Evolutionary conservation across 768 basidiomycete species (phyloP).

Genomic region (Cystobasidium onofrii): DNA sequence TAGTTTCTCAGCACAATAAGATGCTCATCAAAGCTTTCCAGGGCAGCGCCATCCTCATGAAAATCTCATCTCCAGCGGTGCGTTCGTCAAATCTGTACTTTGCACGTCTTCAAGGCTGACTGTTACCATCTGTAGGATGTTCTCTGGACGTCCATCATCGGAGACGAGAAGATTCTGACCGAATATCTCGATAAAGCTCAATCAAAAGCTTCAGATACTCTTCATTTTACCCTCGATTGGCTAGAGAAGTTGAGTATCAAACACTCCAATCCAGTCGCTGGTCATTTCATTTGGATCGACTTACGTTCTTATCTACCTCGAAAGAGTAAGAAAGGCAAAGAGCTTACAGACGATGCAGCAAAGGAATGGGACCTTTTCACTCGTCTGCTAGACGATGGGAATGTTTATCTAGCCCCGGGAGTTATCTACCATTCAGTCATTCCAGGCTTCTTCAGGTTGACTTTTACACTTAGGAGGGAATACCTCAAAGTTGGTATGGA

Average conservation of each 20-base stretch:
- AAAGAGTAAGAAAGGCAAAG: background rate
- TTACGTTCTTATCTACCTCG: slow-evolving; percentile 27
- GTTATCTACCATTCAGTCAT: slow-evolving; percentile 4
- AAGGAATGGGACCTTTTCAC: slow-evolving; percentile 31
- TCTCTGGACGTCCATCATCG: slow-evolving; percentile 38
- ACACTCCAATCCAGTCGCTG: slow-evolving; percentile 36
- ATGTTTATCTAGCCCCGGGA: slow-evolving; percentile 28
- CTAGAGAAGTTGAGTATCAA: slow-evolving; percentile 34
- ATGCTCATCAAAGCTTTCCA: slow-evolving; percentile 38
- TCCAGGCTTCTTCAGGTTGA: slow-evolving; percentile 37
- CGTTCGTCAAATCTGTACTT: background rate
- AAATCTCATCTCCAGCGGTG: slow-evolving; percentile 39
- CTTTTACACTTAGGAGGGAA: slow-evolving; percentile 38
- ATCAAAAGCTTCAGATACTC: slow-evolving; percentile 30
- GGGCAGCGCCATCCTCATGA: slow-evolving; percentile 39
- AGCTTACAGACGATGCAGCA: background rate
- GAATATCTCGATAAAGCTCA: slow-evolving; percentile 37
- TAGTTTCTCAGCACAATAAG: slow-evolving; percentile 42
- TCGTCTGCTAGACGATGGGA: slow-evolving; percentile 16
- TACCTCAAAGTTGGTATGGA: slow-evolving; percentile 12
- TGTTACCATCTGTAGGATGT: too few relatives aligned
- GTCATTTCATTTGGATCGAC: slow-evolving; percentile 39
- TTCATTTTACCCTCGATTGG: slow-evolving; percentile 31
- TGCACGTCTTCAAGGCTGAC: too few relatives aligned
- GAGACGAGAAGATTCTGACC: slow-evolving; percentile 33